Base-by-base conservation (phyloP, 805 yeast genomes). In the Teunomyces tritomae region DNA sequence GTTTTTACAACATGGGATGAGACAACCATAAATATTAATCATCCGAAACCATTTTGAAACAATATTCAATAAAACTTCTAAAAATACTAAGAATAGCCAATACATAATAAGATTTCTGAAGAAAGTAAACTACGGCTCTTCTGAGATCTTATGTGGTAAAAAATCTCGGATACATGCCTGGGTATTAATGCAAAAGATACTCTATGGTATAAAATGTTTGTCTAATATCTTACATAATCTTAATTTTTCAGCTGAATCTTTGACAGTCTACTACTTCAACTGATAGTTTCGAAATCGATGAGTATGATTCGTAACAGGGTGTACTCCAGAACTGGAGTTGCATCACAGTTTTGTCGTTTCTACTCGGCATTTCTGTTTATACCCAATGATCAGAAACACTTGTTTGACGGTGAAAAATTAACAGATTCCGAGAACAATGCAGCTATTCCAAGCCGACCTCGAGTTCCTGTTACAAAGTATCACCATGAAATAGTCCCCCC, bases 401-500 rank as follows among this genome's bases (percentile, higher is more conserved):
- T 54, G 27, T 65, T 65, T 45, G 69, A 68, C 13, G 49, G 58
- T 20, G 70, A 65, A 44, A 58, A 56, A 36, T 50, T 63, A 24
- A 55, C 66, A 4, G 53, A 59, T 6, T 65, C 62, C 44, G 64
- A 69, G 32, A 61, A 65, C 43, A 54, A 48, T n/a, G 66, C 65
- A 2, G 69, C 71, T 3, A 65, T 72, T 5, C 77, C 76, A 1
- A 43, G 56, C 28, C 59, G 52, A 48, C 71, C 72, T 11, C 44
- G 52, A 17, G 50, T 48, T 3, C 28, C 45, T 13, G 32, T 51
- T 4, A 40, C 47, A 6, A 61, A 56, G 48, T 49, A 53, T 33
- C 57, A 63, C 40, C 59, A 51, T 45, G 65, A 70, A 28, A 67
- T 73, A 39, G 51, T 59, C 11, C 58, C 61, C 35, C 77, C 77